Percentiles rank a stretch among this genome's conserved stretches.
Evolutionary conservation across 805 yeast genomes (phyloP).

Genomic region (Saccharomycopsis fibuligera): DNA sequence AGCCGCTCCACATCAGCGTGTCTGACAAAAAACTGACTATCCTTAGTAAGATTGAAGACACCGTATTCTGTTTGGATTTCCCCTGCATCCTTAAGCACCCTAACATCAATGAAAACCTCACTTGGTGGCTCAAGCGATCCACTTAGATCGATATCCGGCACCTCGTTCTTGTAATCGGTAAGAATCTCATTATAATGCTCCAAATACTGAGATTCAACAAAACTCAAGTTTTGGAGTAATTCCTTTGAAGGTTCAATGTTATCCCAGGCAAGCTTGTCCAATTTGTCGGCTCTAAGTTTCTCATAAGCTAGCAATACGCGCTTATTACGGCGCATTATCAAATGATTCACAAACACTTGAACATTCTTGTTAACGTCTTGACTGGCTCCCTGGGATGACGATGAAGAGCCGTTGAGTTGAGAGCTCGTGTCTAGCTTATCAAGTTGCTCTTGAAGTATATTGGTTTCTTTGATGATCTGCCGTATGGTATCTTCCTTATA

Average conservation of each 20-base stretch:
- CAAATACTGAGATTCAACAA: slow-evolving; percentile 73
- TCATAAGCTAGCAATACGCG: slow-evolving; percentile 85
- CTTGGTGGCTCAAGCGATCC: slow-evolving; percentile 90
- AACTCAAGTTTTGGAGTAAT: slow-evolving; percentile 50
- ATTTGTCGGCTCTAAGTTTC: slow-evolving; percentile 55
- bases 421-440: slow-evolving; percentile 32
- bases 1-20: slow-evolving; percentile 91
- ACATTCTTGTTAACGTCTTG: slow-evolving; percentile 11
- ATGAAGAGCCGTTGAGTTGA: slow-evolving; percentile 29
- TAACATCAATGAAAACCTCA: slow-evolving; percentile 87
- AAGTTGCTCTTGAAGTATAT: slow-evolving; percentile 52
- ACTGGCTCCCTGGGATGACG: background rate
- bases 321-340: slow-evolving; percentile 83
- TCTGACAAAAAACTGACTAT: slow-evolving; percentile 90
- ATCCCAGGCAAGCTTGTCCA: slow-evolving; percentile 69
- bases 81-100: slow-evolving; percentile 91
- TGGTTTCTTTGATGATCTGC: slow-evolving; percentile 63
- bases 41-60: slow-evolving; percentile 85
- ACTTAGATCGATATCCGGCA: slow-evolving; percentile 78
- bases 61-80: slow-evolving; percentile 98
- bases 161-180: slow-evolving; percentile 68
- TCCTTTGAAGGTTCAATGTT: slow-evolving; percentile 42
- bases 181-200: slow-evolving; percentile 64
- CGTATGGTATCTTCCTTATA: slow-evolving; percentile 70
- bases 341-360: slow-evolving; percentile 52